phyloP scores from a whole-genome alignment of 208 protist species.

The Wallacemonas rigidus region DNA sequence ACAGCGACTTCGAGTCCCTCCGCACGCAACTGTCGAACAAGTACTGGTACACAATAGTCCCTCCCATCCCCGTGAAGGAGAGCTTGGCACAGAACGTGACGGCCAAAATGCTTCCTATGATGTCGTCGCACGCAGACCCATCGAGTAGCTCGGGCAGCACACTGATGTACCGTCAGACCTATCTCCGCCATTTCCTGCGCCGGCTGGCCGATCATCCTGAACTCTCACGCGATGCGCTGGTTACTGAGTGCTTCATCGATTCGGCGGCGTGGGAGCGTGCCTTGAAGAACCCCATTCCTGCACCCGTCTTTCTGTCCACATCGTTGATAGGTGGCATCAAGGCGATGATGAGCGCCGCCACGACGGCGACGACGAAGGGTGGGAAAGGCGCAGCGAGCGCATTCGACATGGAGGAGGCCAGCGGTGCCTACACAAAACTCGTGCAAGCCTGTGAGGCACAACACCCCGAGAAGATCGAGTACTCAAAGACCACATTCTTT shows the following conservation, averaged over 20 bases:
- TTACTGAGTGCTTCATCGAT: constrained; percentile 75
- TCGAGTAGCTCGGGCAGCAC: background rate
- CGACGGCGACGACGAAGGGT: background rate
- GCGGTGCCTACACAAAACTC: background rate
- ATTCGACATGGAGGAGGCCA: constrained; percentile 15
- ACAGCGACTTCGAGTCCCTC: constrained; percentile 89
- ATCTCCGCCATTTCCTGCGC: constrained; percentile 73
- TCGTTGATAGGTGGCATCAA: constrained; percentile 27
- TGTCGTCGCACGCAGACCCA: constrained; percentile 4
- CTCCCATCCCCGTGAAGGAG: constrained; percentile 91
- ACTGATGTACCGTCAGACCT: constrained; percentile 79
- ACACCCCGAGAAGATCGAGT: constrained; percentile 19
- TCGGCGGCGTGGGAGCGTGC: constrained; percentile 72
- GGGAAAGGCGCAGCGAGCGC: background rate
- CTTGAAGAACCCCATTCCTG: constrained; percentile 40
- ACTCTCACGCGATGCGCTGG: constrained; percentile 46
- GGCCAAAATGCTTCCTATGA: constrained; percentile 38
- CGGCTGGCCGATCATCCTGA: constrained; percentile 76
- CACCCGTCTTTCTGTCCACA: constrained; percentile 32
- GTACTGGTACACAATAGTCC: constrained; percentile 83
- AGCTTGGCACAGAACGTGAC: constrained; percentile 64
- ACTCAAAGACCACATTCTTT: constrained; percentile 15
- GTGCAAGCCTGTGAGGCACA: background rate
- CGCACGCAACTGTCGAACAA: constrained; percentile 58
- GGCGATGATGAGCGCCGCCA: constrained; percentile 7